A percentile compares a stretch with the other conserved stretches of the same genome.
These are phyloP conservation scores for Cladophialophora exuberans DNA, from an alignment of 2,329 filamentous ascomycete species.

Conservation along the genomic window DNA sequence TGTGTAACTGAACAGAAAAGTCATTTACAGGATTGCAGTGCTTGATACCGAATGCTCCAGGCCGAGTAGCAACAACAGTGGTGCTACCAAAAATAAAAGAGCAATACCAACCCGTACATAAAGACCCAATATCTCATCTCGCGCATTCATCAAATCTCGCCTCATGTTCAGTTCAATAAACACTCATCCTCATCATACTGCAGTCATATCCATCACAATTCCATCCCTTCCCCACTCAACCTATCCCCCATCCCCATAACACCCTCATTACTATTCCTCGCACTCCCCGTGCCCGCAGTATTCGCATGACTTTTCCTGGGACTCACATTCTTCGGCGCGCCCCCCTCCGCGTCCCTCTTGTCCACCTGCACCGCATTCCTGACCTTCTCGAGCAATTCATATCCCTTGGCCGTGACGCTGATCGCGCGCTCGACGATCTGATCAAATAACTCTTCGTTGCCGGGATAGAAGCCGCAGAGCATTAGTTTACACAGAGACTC, in stretches of 20 bases:
- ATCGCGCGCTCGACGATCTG: slow-evolving; percentile 56
- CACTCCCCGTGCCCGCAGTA: slow-evolving; percentile 2
- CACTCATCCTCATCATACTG: background rate
- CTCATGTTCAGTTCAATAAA: background rate
- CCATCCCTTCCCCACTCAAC: slow-evolving; percentile 20
- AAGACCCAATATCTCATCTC: too few relatives aligned
- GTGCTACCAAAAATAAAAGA: too few relatives aligned
- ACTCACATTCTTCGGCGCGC: slow-evolving; percentile 4
- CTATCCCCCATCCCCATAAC: background rate
- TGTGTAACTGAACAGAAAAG: too few relatives aligned
- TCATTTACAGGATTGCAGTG: too few relatives aligned
- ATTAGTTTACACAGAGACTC: slow-evolving; percentile 54
- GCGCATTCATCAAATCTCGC: too few relatives aligned
- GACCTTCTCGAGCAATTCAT: slow-evolving; percentile 50
- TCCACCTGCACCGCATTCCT: slow-evolving; percentile 53
- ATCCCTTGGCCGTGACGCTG: slow-evolving; percentile 46
- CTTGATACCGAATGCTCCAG: too few relatives aligned
- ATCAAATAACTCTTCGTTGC: slow-evolving; percentile 54
- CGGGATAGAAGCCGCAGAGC: slow-evolving; percentile 40
- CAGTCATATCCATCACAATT: slow-evolving; percentile 1
- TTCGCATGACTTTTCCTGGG: slow-evolving; percentile 7
- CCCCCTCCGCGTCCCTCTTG: slow-evolving; percentile 46
- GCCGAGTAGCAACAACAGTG: too few relatives aligned
- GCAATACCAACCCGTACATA: too few relatives aligned
- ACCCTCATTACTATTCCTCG: slow-evolving; percentile 18